Evolutionary conservation across 129 eudicot genomes (phyloP), one percentile per base, ranked within the genome.

Genomic region (Lactuca saligna): DNA sequence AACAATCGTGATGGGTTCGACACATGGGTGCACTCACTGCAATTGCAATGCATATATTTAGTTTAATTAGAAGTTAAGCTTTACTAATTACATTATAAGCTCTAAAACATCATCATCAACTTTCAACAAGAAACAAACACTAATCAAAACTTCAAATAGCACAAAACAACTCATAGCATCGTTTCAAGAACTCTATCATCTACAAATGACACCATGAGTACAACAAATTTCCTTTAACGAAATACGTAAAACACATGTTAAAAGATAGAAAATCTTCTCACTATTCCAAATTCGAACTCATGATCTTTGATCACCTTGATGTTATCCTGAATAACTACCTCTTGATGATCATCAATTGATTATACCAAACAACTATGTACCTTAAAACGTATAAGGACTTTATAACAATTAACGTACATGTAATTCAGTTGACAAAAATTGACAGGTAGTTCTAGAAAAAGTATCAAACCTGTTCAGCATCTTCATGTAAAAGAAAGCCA

Each of bases 381-480:
- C 37, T n/a, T 35, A 35, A 20, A 49, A 42, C 12, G 33, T 16
- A 11, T 7, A 3, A 12, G 66, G 48, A 4, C 29, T 46, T n/a
- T n/a, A n/a, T 65, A 29, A 66, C 3, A 48, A 1, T 29, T 29
- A 12, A 34, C 0, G 14, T 59, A 46, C 29, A 25, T 25, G 29
- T 25, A 25, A 25, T 25, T 34, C 34, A 60, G 13, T 48, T 8
- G 53, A 29, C 17, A 41, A 64, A 41, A 57, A 8, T 37, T 17
- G 44, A 75, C 68, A 67, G 60, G 72, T 35, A 46, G 41, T 14
- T 17, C 12, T 31, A 58, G 66, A 5, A 16, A 39, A 39, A 39
- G 70, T 54, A 76, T 61, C 41, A 69, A 76, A 76, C 80, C 80
- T 76, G 80, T 54, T 69, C 25, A 61, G 68, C 75, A 76, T 76